phyloP scores from a whole-genome alignment of 108 stramenopile species.

The Epipyxis sp. region DNA sequence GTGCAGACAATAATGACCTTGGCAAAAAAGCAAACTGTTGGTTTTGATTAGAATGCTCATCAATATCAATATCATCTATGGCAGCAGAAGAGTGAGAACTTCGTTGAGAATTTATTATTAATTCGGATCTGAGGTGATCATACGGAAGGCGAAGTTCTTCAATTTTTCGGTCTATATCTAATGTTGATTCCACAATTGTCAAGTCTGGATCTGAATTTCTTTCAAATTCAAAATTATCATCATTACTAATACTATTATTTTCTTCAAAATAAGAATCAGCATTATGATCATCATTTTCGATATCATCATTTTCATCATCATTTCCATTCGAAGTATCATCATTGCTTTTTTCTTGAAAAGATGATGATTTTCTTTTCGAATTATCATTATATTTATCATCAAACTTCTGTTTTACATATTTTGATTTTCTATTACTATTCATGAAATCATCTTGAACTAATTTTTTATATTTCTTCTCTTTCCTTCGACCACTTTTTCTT shows the following conservation, averaged over 20 bases:
- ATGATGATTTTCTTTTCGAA: neutral
- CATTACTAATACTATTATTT: neutral
- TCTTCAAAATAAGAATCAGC: neutral
- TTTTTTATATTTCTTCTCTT: neutral
- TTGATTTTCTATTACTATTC: no score
- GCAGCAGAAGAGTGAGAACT: no score
- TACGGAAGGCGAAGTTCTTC: constrained; percentile 3
- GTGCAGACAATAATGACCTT: no score
- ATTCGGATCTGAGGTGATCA: constrained; percentile 7
- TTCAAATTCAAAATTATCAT: neutral
- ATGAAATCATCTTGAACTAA: neutral
- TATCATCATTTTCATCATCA: neutral
- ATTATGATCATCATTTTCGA: neutral
- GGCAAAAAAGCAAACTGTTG: no score
- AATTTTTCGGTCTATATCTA: neutral
- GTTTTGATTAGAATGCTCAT: no score
- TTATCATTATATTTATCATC: no score
- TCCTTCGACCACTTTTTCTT: no score
- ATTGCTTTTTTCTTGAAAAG: neutral
- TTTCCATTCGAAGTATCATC: neutral
- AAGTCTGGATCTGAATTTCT: no score
- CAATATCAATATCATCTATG: no score
- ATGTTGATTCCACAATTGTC: no score
- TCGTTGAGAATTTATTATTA: no score
- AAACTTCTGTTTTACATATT: no score